phyloP scores from a whole-genome alignment of 2,329 filamentous ascomycete species.

The Pseudohalonectria lignicola region DNA sequence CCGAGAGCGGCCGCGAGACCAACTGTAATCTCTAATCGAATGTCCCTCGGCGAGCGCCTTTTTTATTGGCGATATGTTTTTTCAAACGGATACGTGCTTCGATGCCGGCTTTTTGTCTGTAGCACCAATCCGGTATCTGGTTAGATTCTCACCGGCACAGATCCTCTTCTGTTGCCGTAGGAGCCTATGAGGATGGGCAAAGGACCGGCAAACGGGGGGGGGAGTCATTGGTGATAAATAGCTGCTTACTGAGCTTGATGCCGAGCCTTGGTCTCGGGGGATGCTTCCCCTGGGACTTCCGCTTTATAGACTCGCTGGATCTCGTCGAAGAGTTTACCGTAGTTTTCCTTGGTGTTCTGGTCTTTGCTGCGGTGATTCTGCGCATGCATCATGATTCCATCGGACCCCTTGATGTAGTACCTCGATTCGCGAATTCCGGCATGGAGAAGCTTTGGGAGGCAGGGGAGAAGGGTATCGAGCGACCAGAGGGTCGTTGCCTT shows the following conservation, averaged over 20 bases:
- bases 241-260: constrained; percentile 35
- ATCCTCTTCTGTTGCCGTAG: too few species aligned
- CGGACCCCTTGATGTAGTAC: constrained; percentile 40
- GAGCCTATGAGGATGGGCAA: too few species aligned
- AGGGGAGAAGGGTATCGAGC: constrained; percentile 30
- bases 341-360: constrained; percentile 42
- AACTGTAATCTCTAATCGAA: too few species aligned
- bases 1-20: too few species aligned
- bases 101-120: too few species aligned
- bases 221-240: too few species aligned
- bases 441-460: constrained; percentile 37
- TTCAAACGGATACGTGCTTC: too few species aligned
- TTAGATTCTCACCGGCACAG: too few species aligned
- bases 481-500: constrained; percentile 46
- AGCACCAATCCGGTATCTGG: too few species aligned
- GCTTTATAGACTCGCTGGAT: constrained; percentile 33
- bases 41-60: too few species aligned
- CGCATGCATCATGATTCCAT: constrained; percentile 42
- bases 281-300: constrained; percentile 34
- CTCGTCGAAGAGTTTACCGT: constrained; percentile 33
- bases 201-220: too few species aligned
- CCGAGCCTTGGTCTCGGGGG: constrained; percentile 33
- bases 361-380: constrained; percentile 41
- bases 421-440: constrained; percentile 34
- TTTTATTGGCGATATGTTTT: too few species aligned